phyloP scores from a whole-genome alignment of 2,329 filamentous ascomycete genomes.

The Mycogone perniciosa region DNA sequence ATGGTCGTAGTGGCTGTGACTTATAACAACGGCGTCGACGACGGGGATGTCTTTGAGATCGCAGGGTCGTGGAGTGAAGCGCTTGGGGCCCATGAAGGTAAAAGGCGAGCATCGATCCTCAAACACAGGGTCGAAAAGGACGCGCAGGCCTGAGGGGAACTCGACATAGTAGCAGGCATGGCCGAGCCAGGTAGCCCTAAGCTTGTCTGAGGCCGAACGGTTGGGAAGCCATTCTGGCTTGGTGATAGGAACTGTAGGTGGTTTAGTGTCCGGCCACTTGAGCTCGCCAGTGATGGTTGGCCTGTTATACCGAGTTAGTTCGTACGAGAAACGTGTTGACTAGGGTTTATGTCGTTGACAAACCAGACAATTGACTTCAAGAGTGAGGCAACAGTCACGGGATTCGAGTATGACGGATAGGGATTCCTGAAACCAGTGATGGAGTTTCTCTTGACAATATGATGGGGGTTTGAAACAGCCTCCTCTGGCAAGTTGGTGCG shows the following conservation, averaged over 20 bases:
- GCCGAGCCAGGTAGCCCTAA: conserved; percentile 90
- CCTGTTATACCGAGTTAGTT: conserved; percentile 18
- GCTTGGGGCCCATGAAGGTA: conserved; percentile 61
- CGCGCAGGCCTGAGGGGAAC: conserved; percentile 77
- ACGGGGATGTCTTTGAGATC: conserved; percentile 68
- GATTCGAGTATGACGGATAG: conserved; percentile 38
- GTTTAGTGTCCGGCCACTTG: conserved; percentile 52
- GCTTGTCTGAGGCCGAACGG: conserved; percentile 47
- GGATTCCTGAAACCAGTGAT: conserved; percentile 44
- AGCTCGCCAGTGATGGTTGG: conserved; percentile 35
- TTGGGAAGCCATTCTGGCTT: conserved; percentile 60
- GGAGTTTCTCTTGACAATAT: conserved; percentile 37
- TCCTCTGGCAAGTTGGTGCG: conserved; percentile 34
- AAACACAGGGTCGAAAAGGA: conserved; percentile 91
- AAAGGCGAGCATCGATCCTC: conserved; percentile 80
- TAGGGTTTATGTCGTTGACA: conserved; percentile 11
- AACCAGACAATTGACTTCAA: conserved; percentile 32
- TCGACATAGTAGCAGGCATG: conserved; percentile 93
- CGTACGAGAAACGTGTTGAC: neutral
- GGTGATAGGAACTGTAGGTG: conserved; percentile 59
- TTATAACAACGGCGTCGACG: conserved; percentile 73
- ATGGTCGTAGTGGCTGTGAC: conserved; percentile 91
- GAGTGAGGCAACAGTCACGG: conserved; percentile 18
- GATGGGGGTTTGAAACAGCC: conserved; percentile 41
- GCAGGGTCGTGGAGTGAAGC: conserved; percentile 74